These are phyloP conservation scores for Zygotorulaspora florentina DNA, from an alignment of 805 yeast species.

Conservation along the genomic window DNA sequence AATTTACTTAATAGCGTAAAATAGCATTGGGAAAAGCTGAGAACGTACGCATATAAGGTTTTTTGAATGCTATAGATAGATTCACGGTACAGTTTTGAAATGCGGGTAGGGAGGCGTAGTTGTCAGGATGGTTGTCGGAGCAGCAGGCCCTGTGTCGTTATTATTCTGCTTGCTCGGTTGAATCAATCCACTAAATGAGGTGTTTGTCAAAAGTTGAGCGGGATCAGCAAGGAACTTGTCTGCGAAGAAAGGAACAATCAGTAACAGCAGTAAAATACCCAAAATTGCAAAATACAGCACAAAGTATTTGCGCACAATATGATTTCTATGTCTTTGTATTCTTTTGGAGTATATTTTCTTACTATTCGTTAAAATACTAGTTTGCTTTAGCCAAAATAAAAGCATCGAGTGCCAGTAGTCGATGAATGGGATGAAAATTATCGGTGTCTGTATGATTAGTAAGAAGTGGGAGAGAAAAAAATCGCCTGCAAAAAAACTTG, in stretches of 20 bases:
- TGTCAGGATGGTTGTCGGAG: conserved; percentile 44
- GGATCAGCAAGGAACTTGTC: conserved; percentile 29
- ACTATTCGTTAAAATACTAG: conserved; percentile 32
- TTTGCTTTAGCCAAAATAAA: conserved; percentile 64
- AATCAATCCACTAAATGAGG: conserved; percentile 39
- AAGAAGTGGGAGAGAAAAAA: conserved; percentile 55
- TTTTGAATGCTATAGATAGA: background rate
- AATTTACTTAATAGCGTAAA: background rate
- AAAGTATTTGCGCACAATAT: conserved; percentile 43
- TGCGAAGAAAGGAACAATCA: conserved; percentile 48
- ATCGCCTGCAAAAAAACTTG: conserved; percentile 66
- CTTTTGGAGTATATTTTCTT: conserved; percentile 39
- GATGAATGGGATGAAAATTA: conserved; percentile 57
- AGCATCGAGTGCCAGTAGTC: conserved; percentile 64
- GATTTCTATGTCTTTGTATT: conserved; percentile 39
- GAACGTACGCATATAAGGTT: background rate
- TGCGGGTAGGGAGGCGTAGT: conserved; percentile 36
- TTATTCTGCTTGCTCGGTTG: conserved; percentile 61
- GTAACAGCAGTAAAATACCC: conserved; percentile 37
- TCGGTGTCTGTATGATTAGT: conserved; percentile 54
- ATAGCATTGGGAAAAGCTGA: too few relatives aligned
- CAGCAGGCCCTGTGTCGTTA: conserved; percentile 61
- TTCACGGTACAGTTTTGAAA: conserved; percentile 34
- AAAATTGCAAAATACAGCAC: conserved; percentile 43
- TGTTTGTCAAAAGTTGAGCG: conserved; percentile 18